A percentile compares a stretch with the other conserved stretches of the same genome.
Conservation (phyloP, 768 basidiomycete species). For the Pholiota microspora region DNA sequence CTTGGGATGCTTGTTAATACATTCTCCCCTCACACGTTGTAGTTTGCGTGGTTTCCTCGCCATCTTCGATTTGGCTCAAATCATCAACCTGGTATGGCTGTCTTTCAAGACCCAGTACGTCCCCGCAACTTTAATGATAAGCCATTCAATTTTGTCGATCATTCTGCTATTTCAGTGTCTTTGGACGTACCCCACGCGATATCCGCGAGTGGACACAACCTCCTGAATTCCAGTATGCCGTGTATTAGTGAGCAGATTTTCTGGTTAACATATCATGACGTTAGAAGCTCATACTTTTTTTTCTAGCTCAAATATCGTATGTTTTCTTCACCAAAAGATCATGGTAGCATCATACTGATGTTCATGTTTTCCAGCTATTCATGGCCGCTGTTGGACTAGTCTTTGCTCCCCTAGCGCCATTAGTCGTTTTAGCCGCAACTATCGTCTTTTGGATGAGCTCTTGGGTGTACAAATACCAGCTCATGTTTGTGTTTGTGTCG, state of each 20-base stretch:
- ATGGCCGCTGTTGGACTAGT: slow-evolving; percentile 92
- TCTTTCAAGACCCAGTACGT: slow-evolving; percentile 80
- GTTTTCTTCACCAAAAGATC: neutral
- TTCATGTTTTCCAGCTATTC: slow-evolving; percentile 47
- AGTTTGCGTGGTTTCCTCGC: slow-evolving; percentile 93
- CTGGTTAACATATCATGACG: slow-evolving; percentile 88
- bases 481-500: slow-evolving; percentile 91
- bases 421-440: slow-evolving; percentile 81
- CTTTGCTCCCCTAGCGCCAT: slow-evolving; percentile 91
- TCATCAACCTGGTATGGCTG: slow-evolving; percentile 84
- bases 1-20: neutral
- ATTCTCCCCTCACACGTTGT: neutral
- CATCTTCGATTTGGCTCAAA: slow-evolving; percentile 93
- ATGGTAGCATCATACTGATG: slow-evolving; percentile 51
- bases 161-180: slow-evolving; percentile 41
- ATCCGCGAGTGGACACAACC: slow-evolving; percentile 79
- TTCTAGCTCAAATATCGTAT: slow-evolving; percentile 28
- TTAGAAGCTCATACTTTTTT: slow-evolving; percentile 82
- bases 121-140: neutral
- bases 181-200: slow-evolving; percentile 85
- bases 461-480: slow-evolving; percentile 93
- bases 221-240: slow-evolving; percentile 69
- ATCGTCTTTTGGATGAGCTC: slow-evolving; percentile 86
- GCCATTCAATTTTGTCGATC: neutral
- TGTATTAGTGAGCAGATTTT: slow-evolving; percentile 83